phyloP scores from a whole-genome alignment of 495 filamentous ascomycete genomes.

The Neurospora hispaniola region DNA sequence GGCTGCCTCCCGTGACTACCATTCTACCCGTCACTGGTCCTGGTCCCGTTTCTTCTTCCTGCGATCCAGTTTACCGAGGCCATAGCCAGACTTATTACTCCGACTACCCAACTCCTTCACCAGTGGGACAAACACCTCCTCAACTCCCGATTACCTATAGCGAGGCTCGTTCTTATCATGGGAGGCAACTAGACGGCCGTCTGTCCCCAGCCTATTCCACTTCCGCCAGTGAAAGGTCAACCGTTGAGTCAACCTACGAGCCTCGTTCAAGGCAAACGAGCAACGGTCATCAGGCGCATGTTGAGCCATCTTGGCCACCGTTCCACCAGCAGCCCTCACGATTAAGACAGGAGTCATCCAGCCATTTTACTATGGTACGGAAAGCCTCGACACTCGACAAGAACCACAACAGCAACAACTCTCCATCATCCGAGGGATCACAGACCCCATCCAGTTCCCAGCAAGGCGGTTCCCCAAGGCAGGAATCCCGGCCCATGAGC shows the following conservation, averaged over 20 bases:
- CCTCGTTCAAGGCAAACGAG: slow-evolving; percentile 17
- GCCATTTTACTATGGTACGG: slow-evolving; percentile 10
- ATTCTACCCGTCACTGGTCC: slow-evolving; percentile 16
- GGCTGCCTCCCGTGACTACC: slow-evolving; percentile 21
- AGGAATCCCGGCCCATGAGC: slow-evolving; percentile 32
- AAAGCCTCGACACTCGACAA: neutral
- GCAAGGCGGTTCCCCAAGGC: slow-evolving; percentile 18
- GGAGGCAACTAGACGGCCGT: slow-evolving; percentile 24
- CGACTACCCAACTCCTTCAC: slow-evolving; percentile 28
- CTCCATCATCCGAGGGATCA: slow-evolving; percentile 9
- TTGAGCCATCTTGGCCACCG: slow-evolving; percentile 11
- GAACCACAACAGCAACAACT: slow-evolving; percentile 4
- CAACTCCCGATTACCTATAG: slow-evolving; percentile 23
- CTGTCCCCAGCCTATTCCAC: slow-evolving; percentile 27
- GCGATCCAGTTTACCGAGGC: slow-evolving; percentile 18
- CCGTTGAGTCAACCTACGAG: slow-evolving; percentile 25
- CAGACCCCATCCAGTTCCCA: slow-evolving; percentile 19
- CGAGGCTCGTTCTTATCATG: slow-evolving; percentile 21
- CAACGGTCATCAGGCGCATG: slow-evolving; percentile 13
- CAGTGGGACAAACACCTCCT: slow-evolving; percentile 26
- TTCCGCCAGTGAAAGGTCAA: slow-evolving; percentile 25
- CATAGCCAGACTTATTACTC: slow-evolving; percentile 15
- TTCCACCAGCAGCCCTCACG: slow-evolving; percentile 15
- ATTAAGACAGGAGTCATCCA: slow-evolving; percentile 10
- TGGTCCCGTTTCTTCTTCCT: slow-evolving; percentile 15